These are phyloP conservation scores for Penicillium taxi DNA, from an alignment of 495 filamentous ascomycete species.

Conservation along the genomic window DNA sequence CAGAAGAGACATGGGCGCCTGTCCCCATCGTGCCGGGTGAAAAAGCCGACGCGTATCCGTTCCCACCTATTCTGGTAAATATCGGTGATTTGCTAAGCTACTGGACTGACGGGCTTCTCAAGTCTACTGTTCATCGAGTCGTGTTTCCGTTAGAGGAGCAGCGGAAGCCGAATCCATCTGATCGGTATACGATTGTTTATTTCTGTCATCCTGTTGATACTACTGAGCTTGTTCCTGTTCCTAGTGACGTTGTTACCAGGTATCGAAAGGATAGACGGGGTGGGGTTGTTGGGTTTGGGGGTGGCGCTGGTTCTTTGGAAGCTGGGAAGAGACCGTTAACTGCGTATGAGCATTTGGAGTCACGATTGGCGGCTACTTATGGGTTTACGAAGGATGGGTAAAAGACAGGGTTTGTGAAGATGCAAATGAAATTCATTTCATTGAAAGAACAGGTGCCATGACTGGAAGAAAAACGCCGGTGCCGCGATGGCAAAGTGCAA, in stretches of 20 bases:
- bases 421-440: slow-evolving; percentile 14
- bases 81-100: slow-evolving; percentile 85
- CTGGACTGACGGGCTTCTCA: slow-evolving; percentile 82
- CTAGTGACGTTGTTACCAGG: slow-evolving; percentile 51
- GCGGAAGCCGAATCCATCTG: slow-evolving; percentile 41
- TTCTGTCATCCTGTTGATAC: slow-evolving; percentile 81
- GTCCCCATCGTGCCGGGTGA: slow-evolving; percentile 36
- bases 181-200: slow-evolving; percentile 83
- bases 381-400: slow-evolving; percentile 32
- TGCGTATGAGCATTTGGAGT: slow-evolving; percentile 73
- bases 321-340: slow-evolving; percentile 59
- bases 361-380: slow-evolving; percentile 70
- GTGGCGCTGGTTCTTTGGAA: slow-evolving; percentile 29
- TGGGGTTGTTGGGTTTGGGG: slow-evolving; percentile 35
- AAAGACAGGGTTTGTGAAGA: not conserved
- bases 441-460: slow-evolving; percentile 9
- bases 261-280: slow-evolving; percentile 28
- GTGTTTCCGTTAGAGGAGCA: slow-evolving; percentile 56
- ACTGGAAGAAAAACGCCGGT: slow-evolving; percentile 15
- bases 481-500: slow-evolving; percentile 19
- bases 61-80: slow-evolving; percentile 81
- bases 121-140: slow-evolving; percentile 83
- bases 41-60: slow-evolving; percentile 35
- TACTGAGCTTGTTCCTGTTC: slow-evolving; percentile 65
- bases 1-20: slow-evolving; percentile 36